phyloP scores from a whole-genome alignment of 1,139 yeast species.

The Yamadazyma siamensis region DNA sequence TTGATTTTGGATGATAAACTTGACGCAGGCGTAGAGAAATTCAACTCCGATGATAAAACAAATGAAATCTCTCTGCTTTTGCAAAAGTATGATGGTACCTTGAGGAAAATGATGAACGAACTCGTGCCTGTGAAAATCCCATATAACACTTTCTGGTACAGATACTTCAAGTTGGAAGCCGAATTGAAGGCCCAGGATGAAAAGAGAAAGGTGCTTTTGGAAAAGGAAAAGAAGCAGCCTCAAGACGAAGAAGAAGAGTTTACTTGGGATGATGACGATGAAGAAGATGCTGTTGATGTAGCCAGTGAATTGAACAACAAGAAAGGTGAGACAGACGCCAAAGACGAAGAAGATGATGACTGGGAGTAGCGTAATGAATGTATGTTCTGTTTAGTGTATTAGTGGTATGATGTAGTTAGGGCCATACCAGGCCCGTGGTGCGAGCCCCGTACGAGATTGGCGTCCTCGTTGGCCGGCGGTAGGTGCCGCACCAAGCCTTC shows the following conservation, averaged over 20 bases:
- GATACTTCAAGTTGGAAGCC: constrained; percentile 58
- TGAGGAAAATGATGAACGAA: constrained; percentile 55
- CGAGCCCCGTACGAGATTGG: no score
- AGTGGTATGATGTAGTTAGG: not conserved
- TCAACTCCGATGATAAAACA: constrained; percentile 51
- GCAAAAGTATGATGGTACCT: constrained; percentile 44
- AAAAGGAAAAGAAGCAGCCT: constrained; percentile 28
- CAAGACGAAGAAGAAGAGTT: constrained; percentile 47
- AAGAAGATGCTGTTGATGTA: constrained; percentile 30
- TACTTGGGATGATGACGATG: constrained; percentile 63
- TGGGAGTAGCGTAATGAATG: constrained; percentile 38
- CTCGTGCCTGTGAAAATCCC: constrained; percentile 65
- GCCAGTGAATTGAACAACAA: constrained; percentile 6
- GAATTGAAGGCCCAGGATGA: constrained; percentile 61
- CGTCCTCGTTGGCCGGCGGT: no score
- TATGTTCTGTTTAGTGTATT: not conserved
- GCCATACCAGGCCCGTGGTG: no score
- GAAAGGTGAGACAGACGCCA: not conserved
- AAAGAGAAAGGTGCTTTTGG: constrained; percentile 60
- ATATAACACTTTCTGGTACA: constrained; percentile 69
- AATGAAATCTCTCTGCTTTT: constrained; percentile 50
- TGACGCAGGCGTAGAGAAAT: constrained; percentile 27
- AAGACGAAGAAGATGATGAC: constrained; percentile 46
- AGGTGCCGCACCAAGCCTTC: no score
- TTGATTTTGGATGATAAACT: constrained; percentile 16